These are phyloP conservation scores for Tolypocladium inflatum DNA, from an alignment of 2,329 filamentous ascomycete species.

Conservation along the genomic window DNA sequence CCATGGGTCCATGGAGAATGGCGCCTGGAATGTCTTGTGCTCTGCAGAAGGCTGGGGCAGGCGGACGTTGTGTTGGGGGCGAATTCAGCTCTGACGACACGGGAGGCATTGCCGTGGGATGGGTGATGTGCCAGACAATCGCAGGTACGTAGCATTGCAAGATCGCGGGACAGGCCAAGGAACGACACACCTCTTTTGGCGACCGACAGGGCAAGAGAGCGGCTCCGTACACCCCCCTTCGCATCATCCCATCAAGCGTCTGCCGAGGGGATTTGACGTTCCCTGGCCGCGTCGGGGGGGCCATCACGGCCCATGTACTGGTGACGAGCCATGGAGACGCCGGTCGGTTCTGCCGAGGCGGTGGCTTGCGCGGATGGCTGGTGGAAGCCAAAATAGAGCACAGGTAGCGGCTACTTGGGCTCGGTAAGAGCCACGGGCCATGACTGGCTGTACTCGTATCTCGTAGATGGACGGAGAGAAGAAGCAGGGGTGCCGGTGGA, in stretches of 20 bases:
- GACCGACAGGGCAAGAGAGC: not conserved
- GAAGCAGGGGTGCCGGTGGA: constrained; percentile 3
- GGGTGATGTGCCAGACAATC: constrained; percentile 7
- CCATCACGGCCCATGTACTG: constrained; percentile 12
- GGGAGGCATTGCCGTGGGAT: constrained; percentile 7
- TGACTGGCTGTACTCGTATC: too few relatives aligned
- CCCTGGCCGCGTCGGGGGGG: not conserved
- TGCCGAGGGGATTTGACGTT: constrained; percentile 14
- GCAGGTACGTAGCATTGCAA: constrained; percentile 5
- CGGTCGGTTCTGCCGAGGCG: constrained; percentile 4
- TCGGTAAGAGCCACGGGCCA: not conserved
- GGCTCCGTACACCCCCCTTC: not conserved
- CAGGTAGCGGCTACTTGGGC: constrained; percentile 4
- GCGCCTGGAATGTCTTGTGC: constrained; percentile 13
- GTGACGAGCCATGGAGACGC: constrained; percentile 13
- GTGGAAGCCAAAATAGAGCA: constrained; percentile 4
- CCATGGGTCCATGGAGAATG: constrained; percentile 5
- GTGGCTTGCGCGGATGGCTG: constrained; percentile 1
- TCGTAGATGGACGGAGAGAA: constrained; percentile 1
- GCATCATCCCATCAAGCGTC: constrained; percentile 17
- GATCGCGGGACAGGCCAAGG: constrained; percentile 1
- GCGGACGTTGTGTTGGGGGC: constrained; percentile 12
- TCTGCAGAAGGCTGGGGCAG: constrained; percentile 11
- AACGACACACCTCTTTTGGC: constrained; percentile 1
- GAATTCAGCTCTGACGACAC: constrained; percentile 10